These are phyloP conservation scores for Magnaporthiopsis poae DNA, from an alignment of 2,329 filamentous ascomycete genomes.

Conservation along the genomic window DNA sequence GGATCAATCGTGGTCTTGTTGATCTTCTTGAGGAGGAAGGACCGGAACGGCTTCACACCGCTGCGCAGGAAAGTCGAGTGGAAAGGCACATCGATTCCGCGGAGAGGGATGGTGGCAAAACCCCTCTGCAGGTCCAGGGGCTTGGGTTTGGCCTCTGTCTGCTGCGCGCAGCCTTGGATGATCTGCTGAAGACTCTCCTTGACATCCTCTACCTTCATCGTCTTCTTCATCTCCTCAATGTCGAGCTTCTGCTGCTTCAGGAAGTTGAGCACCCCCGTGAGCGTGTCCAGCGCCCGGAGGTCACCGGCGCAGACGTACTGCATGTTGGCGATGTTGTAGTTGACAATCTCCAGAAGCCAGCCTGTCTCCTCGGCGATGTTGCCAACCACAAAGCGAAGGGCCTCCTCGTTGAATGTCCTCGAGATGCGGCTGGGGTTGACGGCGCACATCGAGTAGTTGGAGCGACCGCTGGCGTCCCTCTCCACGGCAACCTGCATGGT, in stretches of 20 bases:
- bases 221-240: conserved; percentile 83
- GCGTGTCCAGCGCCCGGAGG: conserved; percentile 59
- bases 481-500: conserved; percentile 99
- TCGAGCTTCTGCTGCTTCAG: conserved; percentile 96
- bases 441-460: conserved; percentile 98
- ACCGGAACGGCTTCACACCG: conserved; percentile 97
- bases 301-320: conserved; percentile 66
- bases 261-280: conserved; percentile 80
- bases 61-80: conserved; percentile 96
- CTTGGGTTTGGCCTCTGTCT: conserved; percentile 78
- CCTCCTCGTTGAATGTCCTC: conserved; percentile 97
- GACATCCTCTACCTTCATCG: conserved; percentile 77
- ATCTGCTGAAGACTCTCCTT: conserved; percentile 84
- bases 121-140: conserved; percentile 87
- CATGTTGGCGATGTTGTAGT: conserved; percentile 76
- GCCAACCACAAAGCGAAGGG: conserved; percentile 90
- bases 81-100: conserved; percentile 97
- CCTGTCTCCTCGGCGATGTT: conserved; percentile 87
- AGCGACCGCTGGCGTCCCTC: conserved; percentile 82
- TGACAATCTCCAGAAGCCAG: conserved; percentile 98
- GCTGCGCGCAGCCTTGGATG: conserved; percentile 76
- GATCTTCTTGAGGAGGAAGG: conserved; percentile 98
- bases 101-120: conserved; percentile 91
- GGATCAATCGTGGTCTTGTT: conserved; percentile 98
- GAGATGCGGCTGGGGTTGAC: conserved; percentile 97